Evolutionary conservation across 257 asterid genomes (phyloP).

Genomic region (Penstemon barbatus): DNA sequence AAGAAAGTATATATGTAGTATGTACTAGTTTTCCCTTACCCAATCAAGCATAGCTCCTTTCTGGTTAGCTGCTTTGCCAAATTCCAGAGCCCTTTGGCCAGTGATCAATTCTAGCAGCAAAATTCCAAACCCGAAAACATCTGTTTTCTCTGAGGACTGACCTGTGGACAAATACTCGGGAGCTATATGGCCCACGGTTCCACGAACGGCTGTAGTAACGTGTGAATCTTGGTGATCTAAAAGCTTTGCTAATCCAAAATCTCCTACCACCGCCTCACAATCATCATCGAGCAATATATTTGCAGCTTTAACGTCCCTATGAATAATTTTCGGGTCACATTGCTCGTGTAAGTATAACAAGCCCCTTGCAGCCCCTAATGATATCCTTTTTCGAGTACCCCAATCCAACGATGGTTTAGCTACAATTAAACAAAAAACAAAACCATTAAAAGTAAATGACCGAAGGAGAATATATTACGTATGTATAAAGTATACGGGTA

Average conservation of each 20-base stretch:
- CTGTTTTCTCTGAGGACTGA: conserved; percentile 96
- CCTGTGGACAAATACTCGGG: conserved; percentile 96
- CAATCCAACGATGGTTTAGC: conserved; percentile 88
- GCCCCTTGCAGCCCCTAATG: conserved; percentile 96
- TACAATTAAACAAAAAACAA: conserved; percentile 27
- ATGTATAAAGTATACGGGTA: no score
- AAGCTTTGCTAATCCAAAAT: conserved; percentile 94
- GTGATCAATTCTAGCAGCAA: conserved; percentile 83
- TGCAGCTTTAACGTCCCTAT: conserved; percentile 98
- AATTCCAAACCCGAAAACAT: conserved; percentile 93
- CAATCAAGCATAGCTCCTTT: conserved; percentile 97
- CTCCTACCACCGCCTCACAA: conserved; percentile 94
- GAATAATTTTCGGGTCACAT: conserved; percentile 95
- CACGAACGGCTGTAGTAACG: conserved; percentile 96
- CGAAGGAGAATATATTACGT: no score
- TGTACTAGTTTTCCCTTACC: conserved; percentile 45
- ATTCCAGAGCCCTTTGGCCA: conserved; percentile 94
- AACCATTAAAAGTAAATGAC: neutral
- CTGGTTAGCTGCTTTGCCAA: conserved; percentile 85
- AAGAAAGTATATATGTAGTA: no score
- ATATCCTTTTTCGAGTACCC: conserved; percentile 79
- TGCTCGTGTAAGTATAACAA: conserved; percentile 88
- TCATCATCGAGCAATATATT: conserved; percentile 84
- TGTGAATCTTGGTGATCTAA: conserved; percentile 88
- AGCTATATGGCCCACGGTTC: conserved; percentile 95